Evolutionary conservation across 192 early-diverging fungal species (phyloP).

Genomic region (Mortierella antarctica): DNA sequence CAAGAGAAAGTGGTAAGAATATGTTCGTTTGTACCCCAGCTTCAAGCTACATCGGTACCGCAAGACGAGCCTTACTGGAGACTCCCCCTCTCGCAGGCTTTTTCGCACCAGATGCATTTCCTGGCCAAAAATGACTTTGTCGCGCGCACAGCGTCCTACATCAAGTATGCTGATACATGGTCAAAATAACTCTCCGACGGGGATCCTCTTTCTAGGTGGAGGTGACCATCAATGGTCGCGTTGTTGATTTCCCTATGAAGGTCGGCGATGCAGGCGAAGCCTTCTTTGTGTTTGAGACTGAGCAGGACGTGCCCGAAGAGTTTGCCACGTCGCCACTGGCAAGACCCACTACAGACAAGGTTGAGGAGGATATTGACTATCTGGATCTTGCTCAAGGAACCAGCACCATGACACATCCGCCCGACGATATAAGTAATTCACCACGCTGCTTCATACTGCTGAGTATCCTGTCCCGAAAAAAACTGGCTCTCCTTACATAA

Average conservation of each 20-base stretch:
- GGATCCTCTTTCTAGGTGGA: slow-evolving; percentile 62
- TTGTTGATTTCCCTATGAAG: slow-evolving; percentile 90
- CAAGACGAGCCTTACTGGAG: neutral
- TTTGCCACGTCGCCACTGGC: slow-evolving; percentile 93
- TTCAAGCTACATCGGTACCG: neutral
- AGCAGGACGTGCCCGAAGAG: slow-evolving; percentile 89
- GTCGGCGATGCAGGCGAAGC: slow-evolving; percentile 96
- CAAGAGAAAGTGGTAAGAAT: slow-evolving; percentile 82
- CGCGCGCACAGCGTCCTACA: too few species aligned
- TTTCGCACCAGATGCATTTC: neutral
- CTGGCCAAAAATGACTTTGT: too few species aligned
- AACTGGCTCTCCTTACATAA: neutral
- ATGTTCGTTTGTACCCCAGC: neutral
- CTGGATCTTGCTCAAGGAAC: slow-evolving; percentile 34
- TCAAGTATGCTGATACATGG: neutral
- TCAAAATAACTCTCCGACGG: neutral
- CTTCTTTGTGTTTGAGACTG: slow-evolving; percentile 96
- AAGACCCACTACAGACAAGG: slow-evolving; percentile 51
- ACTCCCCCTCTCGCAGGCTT: neutral
- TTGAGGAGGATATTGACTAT: slow-evolving; percentile 53
- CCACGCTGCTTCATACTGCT: neutral
- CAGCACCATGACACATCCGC: neutral
- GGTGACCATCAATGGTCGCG: slow-evolving; percentile 83
- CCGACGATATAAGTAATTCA: slow-evolving; percentile 19
- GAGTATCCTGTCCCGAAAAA: neutral